Base-by-base conservation (phyloP, 495 filamentous ascomycete species). In the Penicillium bialowiezense region DNA sequence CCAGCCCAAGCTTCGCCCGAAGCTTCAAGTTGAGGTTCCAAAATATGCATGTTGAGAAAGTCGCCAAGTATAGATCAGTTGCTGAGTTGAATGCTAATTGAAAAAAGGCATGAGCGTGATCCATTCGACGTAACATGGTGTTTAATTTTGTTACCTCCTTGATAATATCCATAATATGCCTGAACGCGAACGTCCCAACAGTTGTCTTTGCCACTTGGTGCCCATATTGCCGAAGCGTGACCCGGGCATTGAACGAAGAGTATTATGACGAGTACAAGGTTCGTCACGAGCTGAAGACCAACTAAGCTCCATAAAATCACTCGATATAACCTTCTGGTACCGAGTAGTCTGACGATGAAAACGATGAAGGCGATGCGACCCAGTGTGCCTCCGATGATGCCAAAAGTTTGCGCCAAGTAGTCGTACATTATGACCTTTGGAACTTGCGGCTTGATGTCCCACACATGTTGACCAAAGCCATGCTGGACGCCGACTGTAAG, bases 41-140 rank as follows among this genome's bases (percentile, higher is more conserved):
- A 40, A 79, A 72, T 18, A 77, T 63, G 18, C 61, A 55, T 3
- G 67, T 65, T 7, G 77, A 74, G 44, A 76, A 77, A 0, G 69
- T 48, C n/a, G 77, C 75, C 24, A 80, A 69, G 24, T 73, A 76
- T 1, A 79, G 56, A 41, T 80, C 77, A 10, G 68, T 62, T n/a
- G 67, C 50, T 3, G 69, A 64, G 19, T 73, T 75, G 56, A 73
- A 73, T 3, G 63, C 73, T 74, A 37, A 43, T 10, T 24, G 3
- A 7, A 12, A 0, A 42, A 18, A 3, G 1, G 24, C 2, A 17
- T 44, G 36, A 24, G 19, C 8, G 10, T 9, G 14, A 9, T 10
- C 3, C 7, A 32, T 34, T 26, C 23, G 21, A 3, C 29, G 20
- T 14, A 17, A 13, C 18, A 12, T 36, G 7, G 14, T 8, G 23